phyloP scores from a whole-genome alignment of 805 yeast genomes.

The Starmera caribaea region DNA sequence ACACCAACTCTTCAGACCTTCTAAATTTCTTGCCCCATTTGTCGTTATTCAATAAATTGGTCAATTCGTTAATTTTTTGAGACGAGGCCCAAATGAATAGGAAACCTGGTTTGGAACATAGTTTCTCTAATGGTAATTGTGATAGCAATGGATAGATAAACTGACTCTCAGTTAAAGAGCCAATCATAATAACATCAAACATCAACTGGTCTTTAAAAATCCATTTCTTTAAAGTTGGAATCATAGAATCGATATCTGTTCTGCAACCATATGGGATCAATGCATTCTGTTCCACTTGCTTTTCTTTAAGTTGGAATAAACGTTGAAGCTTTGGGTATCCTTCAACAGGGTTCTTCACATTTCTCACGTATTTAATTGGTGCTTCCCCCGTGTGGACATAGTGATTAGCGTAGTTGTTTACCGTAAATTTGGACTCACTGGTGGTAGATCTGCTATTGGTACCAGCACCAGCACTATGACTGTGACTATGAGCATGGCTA shows the following conservation, averaged over 20 bases:
- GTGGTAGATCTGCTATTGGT: neutral
- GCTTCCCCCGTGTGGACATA: conserved; percentile 52
- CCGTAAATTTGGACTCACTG: conserved; percentile 21
- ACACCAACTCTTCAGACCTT: conserved; percentile 83
- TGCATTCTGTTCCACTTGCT: conserved; percentile 44
- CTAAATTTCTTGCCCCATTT: conserved; percentile 63
- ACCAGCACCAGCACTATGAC: no score
- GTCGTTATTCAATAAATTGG: conserved; percentile 41
- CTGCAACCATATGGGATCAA: conserved; percentile 60
- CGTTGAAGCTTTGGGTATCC: conserved; percentile 82
- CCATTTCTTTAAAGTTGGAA: conserved; percentile 54
- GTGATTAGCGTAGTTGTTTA: conserved; percentile 67
- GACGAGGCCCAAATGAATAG: conserved; percentile 84
- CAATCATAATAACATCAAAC: conserved; percentile 89
- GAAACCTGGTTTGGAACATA: conserved; percentile 81
- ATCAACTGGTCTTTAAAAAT: conserved; percentile 43
- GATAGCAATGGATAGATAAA: conserved; percentile 51
- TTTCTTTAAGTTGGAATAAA: conserved; percentile 53
- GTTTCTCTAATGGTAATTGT: conserved; percentile 58
- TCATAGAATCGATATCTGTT: conserved; percentile 40
- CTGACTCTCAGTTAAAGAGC: conserved; percentile 72
- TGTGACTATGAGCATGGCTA: neutral
- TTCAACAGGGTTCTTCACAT: conserved; percentile 54
- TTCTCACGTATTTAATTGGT: conserved; percentile 59
- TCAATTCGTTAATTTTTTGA: conserved; percentile 55